Evolutionary conservation across 306 rosid species (phyloP), one percentile per base, ranked within the genome.

Genomic region (Prunus salicina): DNA sequence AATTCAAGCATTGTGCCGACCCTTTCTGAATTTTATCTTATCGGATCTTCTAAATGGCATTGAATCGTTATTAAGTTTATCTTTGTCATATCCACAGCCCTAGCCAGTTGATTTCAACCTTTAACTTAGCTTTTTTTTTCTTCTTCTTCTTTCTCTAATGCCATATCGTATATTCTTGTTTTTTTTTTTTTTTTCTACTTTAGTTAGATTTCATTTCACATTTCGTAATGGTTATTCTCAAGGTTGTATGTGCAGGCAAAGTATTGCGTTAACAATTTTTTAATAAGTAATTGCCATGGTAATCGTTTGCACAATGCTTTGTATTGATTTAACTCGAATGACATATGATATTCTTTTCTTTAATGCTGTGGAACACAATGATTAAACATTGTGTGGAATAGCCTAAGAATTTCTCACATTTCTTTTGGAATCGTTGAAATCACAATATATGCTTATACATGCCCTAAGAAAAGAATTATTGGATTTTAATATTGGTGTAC

Each of bases 351-450:
- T 71, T 20, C 34, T 12, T 34, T 11, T 74, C 45, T 24, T 62
- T 28, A 1, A 13, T 4, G 64, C 43, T 45, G 25, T 57, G 10
- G 49, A 12, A 41, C 9, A 41, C 24, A 45, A 60, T 60, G 77
- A 60, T 43, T 58, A 73, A 73, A 73, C 43, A 60, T 13, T 58
- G 68, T 2, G 56, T 57, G 38, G 32, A 12, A 67, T 41, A 27
- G 16, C 67, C 2, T 67, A 27, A 43, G 60, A 57, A 25, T 57
- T 15, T n/a, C 20, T 27, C 14, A 27, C 70, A 20, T 63, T 69
- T 20, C 32, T 62, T 58, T 47, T 61, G 61, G 64, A 61, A 77
- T 77, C 62, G 3, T 45, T 32, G 81, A 77, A 34, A 32, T 64
- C 45, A 22, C 56, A 64, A 2, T 62, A 62, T 62, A 25, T 27